Evolutionary conservation across 139 green algal species (phyloP).

Genomic region (Chlamydomonas applanata): DNA sequence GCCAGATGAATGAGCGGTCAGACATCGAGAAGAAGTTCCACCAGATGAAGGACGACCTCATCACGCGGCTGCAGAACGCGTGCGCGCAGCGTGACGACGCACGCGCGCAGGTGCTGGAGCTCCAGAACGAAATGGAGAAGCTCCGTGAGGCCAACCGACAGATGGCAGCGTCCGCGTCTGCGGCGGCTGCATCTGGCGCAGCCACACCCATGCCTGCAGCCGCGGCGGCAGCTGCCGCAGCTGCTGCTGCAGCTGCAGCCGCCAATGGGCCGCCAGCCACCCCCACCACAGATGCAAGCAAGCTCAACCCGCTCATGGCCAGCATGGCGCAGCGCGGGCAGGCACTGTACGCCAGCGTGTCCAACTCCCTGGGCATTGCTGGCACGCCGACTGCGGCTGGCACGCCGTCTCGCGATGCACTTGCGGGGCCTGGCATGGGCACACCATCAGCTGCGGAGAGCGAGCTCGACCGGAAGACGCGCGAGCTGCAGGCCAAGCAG

Average conservation of each 20-base stretch:
- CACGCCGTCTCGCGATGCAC: background rate
- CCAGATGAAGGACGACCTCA: slow-evolving; percentile 67
- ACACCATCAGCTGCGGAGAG: slow-evolving; percentile 23
- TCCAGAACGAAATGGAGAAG: slow-evolving; percentile 45
- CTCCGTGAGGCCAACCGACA: slow-evolving; percentile 18
- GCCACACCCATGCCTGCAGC: background rate
- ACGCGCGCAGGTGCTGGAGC: slow-evolving; percentile 64
- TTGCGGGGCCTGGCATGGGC: background rate
- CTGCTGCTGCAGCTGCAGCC: no score
- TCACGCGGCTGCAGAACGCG: slow-evolving; percentile 81
- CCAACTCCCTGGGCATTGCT: background rate
- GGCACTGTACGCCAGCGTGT: slow-evolving; percentile 2
- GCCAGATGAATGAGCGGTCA: slow-evolving; percentile 41
- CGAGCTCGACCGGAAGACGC: slow-evolving; percentile 70
- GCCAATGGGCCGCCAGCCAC: background rate
- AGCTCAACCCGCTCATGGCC: no score
- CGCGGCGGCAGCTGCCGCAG: no score
- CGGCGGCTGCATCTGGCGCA: background rate
- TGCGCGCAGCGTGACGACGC: slow-evolving; percentile 81
- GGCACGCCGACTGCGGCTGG: background rate
- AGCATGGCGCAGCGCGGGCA: background rate
- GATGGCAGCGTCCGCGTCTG: background rate
- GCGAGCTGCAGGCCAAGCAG: slow-evolving; percentile 81
- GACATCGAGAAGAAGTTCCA: slow-evolving; percentile 67
- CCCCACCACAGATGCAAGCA: background rate